A percentile compares a stretch with the other conserved stretches of the same genome.
Conservation (phyloP, 208 protist genomes). For the Angomonas ambiguus region DNA sequence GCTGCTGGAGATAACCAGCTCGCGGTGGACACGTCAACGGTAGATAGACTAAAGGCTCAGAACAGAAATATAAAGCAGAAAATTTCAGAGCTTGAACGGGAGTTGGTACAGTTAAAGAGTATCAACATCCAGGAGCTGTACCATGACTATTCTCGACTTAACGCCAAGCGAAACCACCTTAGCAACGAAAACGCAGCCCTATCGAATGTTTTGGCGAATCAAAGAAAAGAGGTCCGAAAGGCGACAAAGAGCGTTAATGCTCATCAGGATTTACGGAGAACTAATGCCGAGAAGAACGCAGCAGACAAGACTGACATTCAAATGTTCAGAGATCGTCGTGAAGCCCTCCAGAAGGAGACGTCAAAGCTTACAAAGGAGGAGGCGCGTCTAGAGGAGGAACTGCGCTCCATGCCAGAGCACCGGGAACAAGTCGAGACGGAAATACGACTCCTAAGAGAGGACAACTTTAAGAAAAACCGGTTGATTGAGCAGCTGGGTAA, state of each 20-base stretch:
- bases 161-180: slow-evolving; percentile 48
- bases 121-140: slow-evolving; percentile 67
- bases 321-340: slow-evolving; percentile 60
- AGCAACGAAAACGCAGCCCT: slow-evolving; percentile 76
- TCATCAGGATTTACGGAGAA: slow-evolving; percentile 47
- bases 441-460: slow-evolving; percentile 27
- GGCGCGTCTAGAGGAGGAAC: slow-evolving; percentile 37
- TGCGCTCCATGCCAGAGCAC: slow-evolving; percentile 26
- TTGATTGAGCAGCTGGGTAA: slow-evolving; percentile 47
- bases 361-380: slow-evolving; percentile 31
- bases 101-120: slow-evolving; percentile 46
- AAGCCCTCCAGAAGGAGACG: slow-evolving; percentile 35
- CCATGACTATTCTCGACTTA: slow-evolving; percentile 61
- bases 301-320: slow-evolving; percentile 53
- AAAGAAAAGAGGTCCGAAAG: slow-evolving; percentile 58
- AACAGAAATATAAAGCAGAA: slow-evolving; percentile 56
- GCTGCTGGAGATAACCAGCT: slow-evolving; percentile 8
- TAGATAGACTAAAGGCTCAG: slow-evolving; percentile 35
- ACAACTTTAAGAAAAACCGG: slow-evolving; percentile 48
- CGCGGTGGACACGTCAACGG: slow-evolving; percentile 25
- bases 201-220: slow-evolving; percentile 75
- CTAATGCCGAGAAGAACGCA: slow-evolving; percentile 65
- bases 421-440: slow-evolving; percentile 27
- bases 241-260: slow-evolving; percentile 42
- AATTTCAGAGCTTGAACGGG: slow-evolving; percentile 43